Conservation (phyloP, 768 basidiomycete genomes). For the Hygrocybe punicea region DNA sequence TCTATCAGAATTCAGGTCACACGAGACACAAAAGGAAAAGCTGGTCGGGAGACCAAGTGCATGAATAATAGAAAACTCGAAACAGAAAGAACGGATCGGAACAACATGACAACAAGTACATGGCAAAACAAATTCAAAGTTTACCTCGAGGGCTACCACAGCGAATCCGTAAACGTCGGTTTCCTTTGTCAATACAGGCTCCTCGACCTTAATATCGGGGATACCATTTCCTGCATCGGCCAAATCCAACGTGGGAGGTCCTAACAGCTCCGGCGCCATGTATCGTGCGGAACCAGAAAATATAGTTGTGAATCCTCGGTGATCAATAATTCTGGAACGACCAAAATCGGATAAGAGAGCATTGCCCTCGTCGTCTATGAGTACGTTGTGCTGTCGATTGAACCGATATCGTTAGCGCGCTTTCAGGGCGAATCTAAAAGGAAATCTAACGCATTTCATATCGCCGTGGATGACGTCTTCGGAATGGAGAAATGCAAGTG, state of each 20-base stretch:
- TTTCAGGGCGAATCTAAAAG: neutral
- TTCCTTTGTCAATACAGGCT: neutral
- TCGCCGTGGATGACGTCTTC: slow-evolving; percentile 19
- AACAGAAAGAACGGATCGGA: neutral
- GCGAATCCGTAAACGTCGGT: slow-evolving; percentile 27
- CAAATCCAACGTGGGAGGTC: too few relatives aligned
- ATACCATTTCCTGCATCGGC: neutral
- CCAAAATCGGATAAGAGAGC: slow-evolving; percentile 21
- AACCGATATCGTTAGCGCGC: neutral
- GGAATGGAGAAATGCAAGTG: slow-evolving; percentile 18
- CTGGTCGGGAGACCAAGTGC: too few relatives aligned
- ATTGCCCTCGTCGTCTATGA: slow-evolving; percentile 11
- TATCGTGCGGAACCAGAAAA: slow-evolving; percentile 11
- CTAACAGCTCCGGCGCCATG: slow-evolving; percentile 17
- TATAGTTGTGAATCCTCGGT: slow-evolving; percentile 13
- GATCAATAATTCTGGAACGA: slow-evolving; percentile 12
- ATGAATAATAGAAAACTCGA: neutral
- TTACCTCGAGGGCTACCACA: slow-evolving; percentile 24
- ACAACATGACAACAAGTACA: neutral
- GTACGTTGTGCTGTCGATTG: slow-evolving; percentile 10
- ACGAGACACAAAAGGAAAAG: too few relatives aligned
- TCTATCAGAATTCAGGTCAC: too few relatives aligned
- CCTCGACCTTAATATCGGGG: neutral
- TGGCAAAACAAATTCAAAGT: neutral
- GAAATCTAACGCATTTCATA: slow-evolving; percentile 15